A percentile compares a stretch with the other conserved stretches of the same genome.
Conservation (phyloP, 495 filamentous ascomycete genomes). For the Daldinia grandis region DNA sequence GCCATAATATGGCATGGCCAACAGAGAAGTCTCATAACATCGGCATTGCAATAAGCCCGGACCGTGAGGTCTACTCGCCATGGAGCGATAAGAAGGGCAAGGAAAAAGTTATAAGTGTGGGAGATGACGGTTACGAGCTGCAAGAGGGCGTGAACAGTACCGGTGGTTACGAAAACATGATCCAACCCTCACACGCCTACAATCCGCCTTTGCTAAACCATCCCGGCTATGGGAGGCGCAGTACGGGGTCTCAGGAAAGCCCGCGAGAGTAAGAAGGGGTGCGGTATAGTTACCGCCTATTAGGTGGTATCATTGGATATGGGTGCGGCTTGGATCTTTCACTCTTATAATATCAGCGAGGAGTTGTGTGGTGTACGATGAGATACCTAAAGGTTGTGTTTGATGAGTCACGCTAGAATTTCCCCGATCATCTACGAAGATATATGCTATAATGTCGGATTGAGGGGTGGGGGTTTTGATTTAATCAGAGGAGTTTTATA, state of each 20-base stretch:
- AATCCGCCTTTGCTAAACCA: slow-evolving; percentile 40
- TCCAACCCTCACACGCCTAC: slow-evolving; percentile 3
- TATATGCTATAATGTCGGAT: background rate
- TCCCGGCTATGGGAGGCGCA: slow-evolving; percentile 44
- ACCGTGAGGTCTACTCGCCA: slow-evolving; percentile 23
- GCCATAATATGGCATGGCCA: slow-evolving; percentile 41
- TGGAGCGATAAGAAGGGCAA: slow-evolving; percentile 45
- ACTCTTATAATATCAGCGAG: slow-evolving; percentile 1
- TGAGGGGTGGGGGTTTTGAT: background rate
- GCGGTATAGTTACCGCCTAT: background rate
- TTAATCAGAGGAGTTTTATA: background rate
- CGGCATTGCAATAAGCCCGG: slow-evolving; percentile 42
- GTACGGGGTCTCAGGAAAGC: slow-evolving; percentile 10
- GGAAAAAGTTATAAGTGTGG: slow-evolving; percentile 21
- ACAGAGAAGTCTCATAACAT: slow-evolving; percentile 40
- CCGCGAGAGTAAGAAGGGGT: background rate
- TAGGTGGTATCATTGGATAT: too few relatives aligned
- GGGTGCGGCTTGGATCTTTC: background rate
- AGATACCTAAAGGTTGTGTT: background rate
- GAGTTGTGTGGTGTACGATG: slow-evolving; percentile 1
- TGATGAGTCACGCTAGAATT: background rate
- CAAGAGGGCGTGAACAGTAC: slow-evolving; percentile 43
- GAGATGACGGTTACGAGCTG: slow-evolving; percentile 45
- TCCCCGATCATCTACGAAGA: background rate
- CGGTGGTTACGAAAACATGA: slow-evolving; percentile 23